Conservation (phyloP, 805 yeast species). For the Candida chilensis region DNA sequence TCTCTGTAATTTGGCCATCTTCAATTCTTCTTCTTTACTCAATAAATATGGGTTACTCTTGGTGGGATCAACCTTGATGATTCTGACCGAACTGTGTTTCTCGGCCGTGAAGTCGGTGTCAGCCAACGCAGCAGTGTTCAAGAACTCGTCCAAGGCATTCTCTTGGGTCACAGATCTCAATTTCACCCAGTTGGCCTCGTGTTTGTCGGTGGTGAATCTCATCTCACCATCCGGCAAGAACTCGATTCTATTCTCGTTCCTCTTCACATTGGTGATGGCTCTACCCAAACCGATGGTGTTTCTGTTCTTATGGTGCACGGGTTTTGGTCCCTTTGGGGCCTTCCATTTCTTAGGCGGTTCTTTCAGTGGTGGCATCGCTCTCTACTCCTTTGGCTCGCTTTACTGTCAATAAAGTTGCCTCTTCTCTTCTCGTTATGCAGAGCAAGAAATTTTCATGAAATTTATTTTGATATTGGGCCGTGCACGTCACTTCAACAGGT, state of each 20-base stretch:
- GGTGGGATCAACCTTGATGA: constrained; percentile 59
- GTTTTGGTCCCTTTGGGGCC: constrained; percentile 90
- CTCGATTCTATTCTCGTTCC: constrained; percentile 59
- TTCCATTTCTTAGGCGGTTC: constrained; percentile 66
- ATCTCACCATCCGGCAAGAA: constrained; percentile 79
- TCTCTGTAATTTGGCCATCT: constrained; percentile 51
- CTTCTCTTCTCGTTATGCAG: too few relatives aligned
- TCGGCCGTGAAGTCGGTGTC: constrained; percentile 96
- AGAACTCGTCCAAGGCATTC: constrained; percentile 85
- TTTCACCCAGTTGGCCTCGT: constrained; percentile 84
- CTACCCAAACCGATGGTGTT: constrained; percentile 83
- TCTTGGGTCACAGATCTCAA: constrained; percentile 93
- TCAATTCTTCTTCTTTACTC: constrained; percentile 56
- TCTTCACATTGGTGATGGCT: constrained; percentile 66
- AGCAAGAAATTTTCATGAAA: too few relatives aligned
- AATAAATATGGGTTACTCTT: constrained; percentile 48
- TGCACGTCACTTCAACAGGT: too few relatives aligned
- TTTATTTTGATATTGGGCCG: too few relatives aligned
- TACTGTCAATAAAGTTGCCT: too few relatives aligned
- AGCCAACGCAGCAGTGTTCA: constrained; percentile 91
- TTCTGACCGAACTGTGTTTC: constrained; percentile 70
- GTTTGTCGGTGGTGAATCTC: constrained; percentile 80
- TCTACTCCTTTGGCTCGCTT: too few relatives aligned
- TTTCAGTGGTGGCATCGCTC: constrained; percentile 25
- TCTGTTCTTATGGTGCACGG: constrained; percentile 74